Evolutionary conservation across 2,329 filamentous ascomycete species (phyloP), one percentile per base, ranked within the genome.

Genomic region (Tolypocladium guangdongense): DNA sequence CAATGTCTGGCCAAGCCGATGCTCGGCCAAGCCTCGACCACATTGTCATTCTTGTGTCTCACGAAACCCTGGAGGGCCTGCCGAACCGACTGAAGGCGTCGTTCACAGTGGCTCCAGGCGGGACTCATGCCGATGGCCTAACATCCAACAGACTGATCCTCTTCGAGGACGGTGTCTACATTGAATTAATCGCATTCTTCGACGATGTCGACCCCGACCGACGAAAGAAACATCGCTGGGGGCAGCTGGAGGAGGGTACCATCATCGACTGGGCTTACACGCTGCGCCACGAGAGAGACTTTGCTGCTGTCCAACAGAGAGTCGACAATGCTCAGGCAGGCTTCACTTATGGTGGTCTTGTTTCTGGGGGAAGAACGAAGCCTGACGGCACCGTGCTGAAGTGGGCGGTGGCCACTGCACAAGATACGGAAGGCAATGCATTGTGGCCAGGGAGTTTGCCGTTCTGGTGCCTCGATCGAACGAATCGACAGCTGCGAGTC

Each of bases 391-490:
- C 70, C 2, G 73, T 78, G 35, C 64, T 87, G 33, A 71, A 78
- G 55, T 88, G 84, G 82, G 73, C 76, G 27, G 75, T 82, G 27
- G 78, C 80, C 20, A 72, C 74, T 0, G 64, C 70, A 0, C 67
- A 68, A 14, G 63, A 56, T 36, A 55, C 55, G 0, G 55, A 58
- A 18, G 59, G 60, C 5, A 46, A 54, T 2, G 57, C 58, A 1
- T 57, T 71, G 1, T 66, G 69, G 10, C 68, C 77, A 0, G 81
- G 83, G 0, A 67, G 68, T 16, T 62, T 83, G 12, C 84, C 84
- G 0, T 87, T 87, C 59, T 87, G 78, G 74, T 84, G 81, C 60
- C 74, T 86, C 48, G 84, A 88, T 63, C 67, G 79, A 14, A 86
- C 83, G 2, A 68, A 74, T 2, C 66, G 84, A 7, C 58, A 68